Conservation (phyloP, 2,329 filamentous ascomycete genomes). For the Fusarium torulosum region DNA sequence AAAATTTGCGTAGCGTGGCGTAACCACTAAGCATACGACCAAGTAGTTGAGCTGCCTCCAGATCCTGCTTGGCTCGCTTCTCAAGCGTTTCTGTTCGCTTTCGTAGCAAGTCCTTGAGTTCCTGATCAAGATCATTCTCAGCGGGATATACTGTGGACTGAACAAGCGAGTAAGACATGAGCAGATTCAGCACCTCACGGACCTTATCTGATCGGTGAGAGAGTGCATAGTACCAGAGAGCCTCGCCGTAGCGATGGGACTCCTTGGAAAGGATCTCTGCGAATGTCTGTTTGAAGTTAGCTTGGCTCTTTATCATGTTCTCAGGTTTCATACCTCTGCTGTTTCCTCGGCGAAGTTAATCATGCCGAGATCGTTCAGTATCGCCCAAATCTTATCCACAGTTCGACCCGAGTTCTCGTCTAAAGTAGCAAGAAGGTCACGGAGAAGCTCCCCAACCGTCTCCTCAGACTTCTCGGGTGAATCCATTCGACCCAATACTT, state of each 20-base stretch:
- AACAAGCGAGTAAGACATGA: constrained; percentile 88
- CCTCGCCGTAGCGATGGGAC: constrained; percentile 84
- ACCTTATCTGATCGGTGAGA: constrained; percentile 84
- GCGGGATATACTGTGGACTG: constrained; percentile 86
- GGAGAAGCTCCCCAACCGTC: constrained; percentile 79
- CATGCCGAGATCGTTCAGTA: constrained; percentile 84
- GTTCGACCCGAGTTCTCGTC: constrained; percentile 76
- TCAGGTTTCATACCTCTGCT: constrained; percentile 74
- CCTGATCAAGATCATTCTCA: constrained; percentile 76
- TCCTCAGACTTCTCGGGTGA: constrained; percentile 77
- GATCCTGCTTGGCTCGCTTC: constrained; percentile 78
- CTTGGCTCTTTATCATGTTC: not conserved
- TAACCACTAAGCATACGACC: constrained; percentile 92
- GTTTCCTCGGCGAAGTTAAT: constrained; percentile 82
- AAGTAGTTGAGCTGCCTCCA: constrained; percentile 84
- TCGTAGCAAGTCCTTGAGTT: constrained; percentile 76
- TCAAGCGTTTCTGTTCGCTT: constrained; percentile 79
- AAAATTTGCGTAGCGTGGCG: constrained; percentile 89
- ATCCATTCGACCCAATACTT: constrained; percentile 85
- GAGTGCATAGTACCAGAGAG: constrained; percentile 90
- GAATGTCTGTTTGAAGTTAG: constrained; percentile 72
- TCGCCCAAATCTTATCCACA: constrained; percentile 83
- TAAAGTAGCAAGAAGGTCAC: constrained; percentile 70
- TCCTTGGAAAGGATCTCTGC: constrained; percentile 80
- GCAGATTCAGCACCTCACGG: constrained; percentile 84